Evolutionary conservation across 1,284 basidiomycete species (phyloP).

Genomic region (Inonotus obliquus): DNA sequence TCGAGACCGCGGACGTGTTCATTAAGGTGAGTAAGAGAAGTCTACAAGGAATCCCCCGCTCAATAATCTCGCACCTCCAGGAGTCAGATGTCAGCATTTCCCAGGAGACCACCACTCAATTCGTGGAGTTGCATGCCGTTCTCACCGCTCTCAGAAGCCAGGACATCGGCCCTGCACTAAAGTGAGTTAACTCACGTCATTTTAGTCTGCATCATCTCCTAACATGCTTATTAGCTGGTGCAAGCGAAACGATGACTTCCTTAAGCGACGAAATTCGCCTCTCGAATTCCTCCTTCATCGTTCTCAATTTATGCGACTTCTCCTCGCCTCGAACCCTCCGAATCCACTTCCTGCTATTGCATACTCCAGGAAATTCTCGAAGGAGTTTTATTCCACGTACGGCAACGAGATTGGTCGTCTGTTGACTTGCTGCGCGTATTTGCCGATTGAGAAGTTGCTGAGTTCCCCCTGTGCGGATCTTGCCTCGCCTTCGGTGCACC

Average conservation of each 20-base stretch:
- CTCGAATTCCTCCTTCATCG: slow-evolving; percentile 87
- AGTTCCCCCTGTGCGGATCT: slow-evolving; percentile 74
- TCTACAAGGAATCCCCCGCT: slow-evolving; percentile 1
- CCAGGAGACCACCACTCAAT: slow-evolving; percentile 51
- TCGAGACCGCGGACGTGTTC: slow-evolving; percentile 69
- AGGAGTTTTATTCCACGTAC: slow-evolving; percentile 63
- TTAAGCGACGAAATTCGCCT: slow-evolving; percentile 65
- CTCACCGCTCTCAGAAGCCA: slow-evolving; percentile 61
- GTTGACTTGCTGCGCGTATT: slow-evolving; percentile 70
- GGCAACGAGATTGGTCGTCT: slow-evolving; percentile 69
- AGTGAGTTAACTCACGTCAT: slow-evolving; percentile 40
- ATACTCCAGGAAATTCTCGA: slow-evolving; percentile 71
- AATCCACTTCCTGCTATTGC: slow-evolving; percentile 55
- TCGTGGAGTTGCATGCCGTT: slow-evolving; percentile 71
- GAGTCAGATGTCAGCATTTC: slow-evolving; percentile 67
- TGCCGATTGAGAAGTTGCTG: slow-evolving; percentile 59
- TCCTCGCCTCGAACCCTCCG: slow-evolving; percentile 54
- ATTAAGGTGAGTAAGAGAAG: slow-evolving; percentile 46
- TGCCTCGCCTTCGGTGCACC: slow-evolving; percentile 61
- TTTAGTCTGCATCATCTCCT: slow-evolving; percentile 5
- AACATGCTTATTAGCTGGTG: slow-evolving; percentile 59
- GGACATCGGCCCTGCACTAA: slow-evolving; percentile 70
- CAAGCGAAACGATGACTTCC: slow-evolving; percentile 57
- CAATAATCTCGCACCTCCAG: slow-evolving; percentile 33
- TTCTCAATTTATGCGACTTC: slow-evolving; percentile 75